Evolutionary conservation across 306 rosid species (phyloP), one percentile per base, ranked within the genome.

Genomic region (Vicia faba): DNA sequence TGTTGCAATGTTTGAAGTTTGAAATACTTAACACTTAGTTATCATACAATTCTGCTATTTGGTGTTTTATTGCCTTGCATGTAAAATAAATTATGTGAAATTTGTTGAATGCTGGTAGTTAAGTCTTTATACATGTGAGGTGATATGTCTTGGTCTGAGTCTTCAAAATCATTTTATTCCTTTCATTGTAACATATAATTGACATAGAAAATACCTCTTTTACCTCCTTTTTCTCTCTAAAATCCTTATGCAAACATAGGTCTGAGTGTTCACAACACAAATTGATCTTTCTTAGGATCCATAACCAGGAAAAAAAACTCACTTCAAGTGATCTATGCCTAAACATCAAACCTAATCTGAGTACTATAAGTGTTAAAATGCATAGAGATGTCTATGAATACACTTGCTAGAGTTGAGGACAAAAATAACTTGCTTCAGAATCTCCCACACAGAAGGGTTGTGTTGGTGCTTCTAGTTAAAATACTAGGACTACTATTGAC

Each of bases 381-480:
- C 38, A 43, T 45, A 53, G 16, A 53, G 41, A 54, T 61, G 20
- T 68, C 43, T 41, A 62, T 43, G 31, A 35, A 64, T 36, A 64
- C 23, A 63, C 29, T 31, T 13, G 45, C 58, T 67, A 78, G 0
- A 60, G n/a, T 41, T 26, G 33, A 41, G 60, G 13, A 43, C 71
- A 53, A 78, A 51, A 53, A 16, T 67, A 72, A 33, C 7, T 60
- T 38, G 70, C 64, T 72, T 31, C 51, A 41, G 69, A 72, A 72
- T 61, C 62, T 50, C 51, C 39, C 46, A 61, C 31, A 50, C 13
- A 4, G 29, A 66, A 43, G 20, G 54, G 55, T 36, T 8, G 20
- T 67, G 64, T 14, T 68, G 56, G 10, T 13, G 49, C 36, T 26
- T 25, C 18, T 11, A 10, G 61, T 26, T 51, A 51, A 20, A 18